Evolutionary conservation across 768 basidiomycete genomes (phyloP).

Genomic region (Rubroboletus satanas): DNA sequence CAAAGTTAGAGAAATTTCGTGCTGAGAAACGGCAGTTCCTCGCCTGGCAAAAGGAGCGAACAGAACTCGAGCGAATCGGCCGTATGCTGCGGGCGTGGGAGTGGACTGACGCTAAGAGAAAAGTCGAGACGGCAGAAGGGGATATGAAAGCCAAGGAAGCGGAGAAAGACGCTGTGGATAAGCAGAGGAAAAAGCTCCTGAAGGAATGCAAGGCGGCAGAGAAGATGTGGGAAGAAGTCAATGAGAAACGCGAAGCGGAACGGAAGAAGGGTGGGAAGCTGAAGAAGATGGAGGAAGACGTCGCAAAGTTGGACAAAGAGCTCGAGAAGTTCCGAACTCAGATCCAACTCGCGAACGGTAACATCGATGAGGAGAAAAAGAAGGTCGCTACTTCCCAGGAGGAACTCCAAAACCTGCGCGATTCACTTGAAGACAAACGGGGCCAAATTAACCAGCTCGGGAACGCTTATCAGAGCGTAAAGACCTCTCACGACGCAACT

Average conservation of each 20-base stretch:
- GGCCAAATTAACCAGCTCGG: conserved; percentile 53
- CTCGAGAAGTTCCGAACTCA: conserved; percentile 82
- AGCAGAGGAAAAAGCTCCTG: conserved; percentile 45
- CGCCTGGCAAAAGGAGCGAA: conserved; percentile 82
- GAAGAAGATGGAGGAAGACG: conserved; percentile 78
- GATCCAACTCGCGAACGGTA: conserved; percentile 72
- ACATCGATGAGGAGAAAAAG: conserved; percentile 75
- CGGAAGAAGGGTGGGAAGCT: conserved; percentile 91
- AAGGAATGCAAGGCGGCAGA: conserved; percentile 64
- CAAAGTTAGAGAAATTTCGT: conserved; percentile 89
- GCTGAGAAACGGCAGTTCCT: conserved; percentile 85
- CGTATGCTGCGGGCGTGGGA: conserved; percentile 85
- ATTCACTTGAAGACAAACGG: conserved; percentile 55
- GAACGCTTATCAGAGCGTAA: conserved; percentile 55
- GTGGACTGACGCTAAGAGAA: conserved; percentile 64
- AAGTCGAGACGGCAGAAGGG: conserved; percentile 49
- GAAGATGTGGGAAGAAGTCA: conserved; percentile 60
- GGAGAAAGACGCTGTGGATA: conserved; percentile 45
- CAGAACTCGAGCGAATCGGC: conserved; percentile 83
- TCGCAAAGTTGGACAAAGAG: conserved; percentile 71
- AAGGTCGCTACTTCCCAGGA: conserved; percentile 48
- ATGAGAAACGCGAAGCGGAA: conserved; percentile 78
- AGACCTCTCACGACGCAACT: conserved; percentile 61
- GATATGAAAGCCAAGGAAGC: conserved; percentile 50
- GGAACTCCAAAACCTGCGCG: conserved; percentile 60